phyloP scores from a whole-genome alignment of 352 stramenopile genomes.

The Pythium brassicae region DNA sequence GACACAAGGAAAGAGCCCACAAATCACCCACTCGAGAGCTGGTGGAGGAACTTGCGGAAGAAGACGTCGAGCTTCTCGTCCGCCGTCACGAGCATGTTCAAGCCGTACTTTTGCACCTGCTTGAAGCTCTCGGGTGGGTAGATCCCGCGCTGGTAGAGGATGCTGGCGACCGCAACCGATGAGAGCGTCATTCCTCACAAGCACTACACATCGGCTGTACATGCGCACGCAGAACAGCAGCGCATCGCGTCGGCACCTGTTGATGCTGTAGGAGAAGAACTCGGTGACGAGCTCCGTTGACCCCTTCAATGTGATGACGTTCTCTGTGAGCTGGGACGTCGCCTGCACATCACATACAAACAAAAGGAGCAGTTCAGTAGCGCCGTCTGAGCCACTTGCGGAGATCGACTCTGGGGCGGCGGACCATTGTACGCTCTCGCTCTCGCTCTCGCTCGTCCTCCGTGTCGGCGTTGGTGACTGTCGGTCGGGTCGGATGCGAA shows the following conservation, averaged over 20 bases:
- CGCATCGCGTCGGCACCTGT: slow-evolving; percentile 66
- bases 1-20: too few relatives aligned
- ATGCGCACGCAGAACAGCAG: not conserved
- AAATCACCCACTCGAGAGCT: slow-evolving; percentile 70
- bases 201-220: not conserved
- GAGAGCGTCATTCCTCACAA: slow-evolving; percentile 6
- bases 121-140: slow-evolving; percentile 99
- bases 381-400: too few relatives aligned
- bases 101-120: slow-evolving; percentile 96
- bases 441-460: not conserved
- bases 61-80: slow-evolving; percentile 97
- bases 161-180: slow-evolving; percentile 40
- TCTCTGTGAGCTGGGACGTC: slow-evolving; percentile 75
- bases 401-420: not conserved
- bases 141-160: slow-evolving; percentile 95
- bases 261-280: slow-evolving; percentile 99
- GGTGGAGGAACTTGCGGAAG: slow-evolving; percentile 90
- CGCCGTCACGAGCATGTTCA: slow-evolving; percentile 97
- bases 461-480: too few relatives aligned
- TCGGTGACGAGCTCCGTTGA: slow-evolving; percentile 98
- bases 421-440: not conserved
- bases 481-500: too few relatives aligned
- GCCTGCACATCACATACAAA: slow-evolving; percentile 24
- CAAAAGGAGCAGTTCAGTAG: not conserved
- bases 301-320: slow-evolving; percentile 98